Evolutionary conservation across 371 early-diverging fungal genomes (phyloP).

Genomic region (Mitosporidium daphniae): DNA sequence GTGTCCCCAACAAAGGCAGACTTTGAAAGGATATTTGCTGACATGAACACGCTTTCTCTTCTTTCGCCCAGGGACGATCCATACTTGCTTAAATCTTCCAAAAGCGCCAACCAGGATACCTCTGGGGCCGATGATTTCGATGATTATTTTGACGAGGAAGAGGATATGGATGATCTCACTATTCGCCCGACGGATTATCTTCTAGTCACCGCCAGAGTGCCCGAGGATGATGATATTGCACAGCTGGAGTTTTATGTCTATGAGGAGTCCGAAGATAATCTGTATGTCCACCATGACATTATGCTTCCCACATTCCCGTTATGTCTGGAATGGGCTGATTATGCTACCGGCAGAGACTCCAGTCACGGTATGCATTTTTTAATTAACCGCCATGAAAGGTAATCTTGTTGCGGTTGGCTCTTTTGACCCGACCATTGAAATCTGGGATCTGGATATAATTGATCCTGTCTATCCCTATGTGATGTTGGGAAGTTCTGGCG

Average conservation of each 20-base stretch:
- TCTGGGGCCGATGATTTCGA: too few species aligned
- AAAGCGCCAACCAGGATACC: too few species aligned
- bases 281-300: constrained; percentile 82
- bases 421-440: constrained; percentile 72
- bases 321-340: constrained; percentile 65
- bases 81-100: too few species aligned
- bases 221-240: constrained; percentile 71
- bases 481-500: constrained; percentile 20
- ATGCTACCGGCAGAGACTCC: constrained; percentile 22
- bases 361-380: too few species aligned
- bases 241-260: constrained; percentile 61
- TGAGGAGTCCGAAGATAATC: constrained; percentile 29
- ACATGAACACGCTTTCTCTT: too few species aligned
- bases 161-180: constrained; percentile 32
- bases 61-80: too few species aligned
- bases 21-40: too few species aligned
- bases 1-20: too few species aligned
- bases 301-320: constrained; percentile 82
- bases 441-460: constrained; percentile 65
- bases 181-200: constrained; percentile 40
- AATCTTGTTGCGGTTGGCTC: constrained; percentile 69
- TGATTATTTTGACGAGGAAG: constrained; percentile 27
- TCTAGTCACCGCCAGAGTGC: constrained; percentile 46
- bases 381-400: not conserved
- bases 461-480: constrained; percentile 56